phyloP scores from a whole-genome alignment of 768 basidiomycete species.

The Xerocomus brunneocitrinus region DNA sequence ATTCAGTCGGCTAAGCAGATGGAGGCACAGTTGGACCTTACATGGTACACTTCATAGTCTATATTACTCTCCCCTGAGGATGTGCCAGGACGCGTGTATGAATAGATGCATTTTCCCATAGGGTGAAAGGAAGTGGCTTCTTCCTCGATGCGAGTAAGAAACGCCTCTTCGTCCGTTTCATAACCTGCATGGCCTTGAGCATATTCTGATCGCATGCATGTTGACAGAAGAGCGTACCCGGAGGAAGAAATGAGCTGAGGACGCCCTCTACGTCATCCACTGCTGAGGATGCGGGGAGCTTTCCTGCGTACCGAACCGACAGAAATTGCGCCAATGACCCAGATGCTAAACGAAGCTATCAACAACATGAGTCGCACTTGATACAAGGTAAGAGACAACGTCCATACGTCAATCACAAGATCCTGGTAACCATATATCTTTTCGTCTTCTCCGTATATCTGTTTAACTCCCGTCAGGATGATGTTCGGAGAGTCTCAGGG shows the following conservation, averaged over 20 bases:
- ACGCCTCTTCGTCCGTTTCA: constrained; percentile 60
- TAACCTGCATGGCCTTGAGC: constrained; percentile 46
- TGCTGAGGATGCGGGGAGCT: constrained; percentile 58
- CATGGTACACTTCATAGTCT: constrained; percentile 90
- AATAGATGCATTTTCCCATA: constrained; percentile 66
- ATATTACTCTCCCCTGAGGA: constrained; percentile 52
- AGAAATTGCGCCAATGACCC: constrained; percentile 81
- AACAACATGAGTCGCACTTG: neutral
- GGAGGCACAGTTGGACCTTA: constrained; percentile 35
- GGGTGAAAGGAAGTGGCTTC: constrained; percentile 81
- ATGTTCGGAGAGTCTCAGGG: neutral
- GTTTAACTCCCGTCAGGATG: constrained; percentile 3
- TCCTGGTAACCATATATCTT: constrained; percentile 92
- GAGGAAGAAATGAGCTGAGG: constrained; percentile 71
- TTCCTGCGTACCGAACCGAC: constrained; percentile 59
- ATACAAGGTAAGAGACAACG: neutral
- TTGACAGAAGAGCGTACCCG: constrained; percentile 39
- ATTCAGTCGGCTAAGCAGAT: constrained; percentile 2
- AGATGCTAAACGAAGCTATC: constrained; percentile 79
- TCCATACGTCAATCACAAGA: constrained; percentile 73
- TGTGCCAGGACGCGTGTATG: constrained; percentile 60
- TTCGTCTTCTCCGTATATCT: constrained; percentile 97
- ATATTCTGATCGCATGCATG: neutral
- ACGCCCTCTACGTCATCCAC: constrained; percentile 85
- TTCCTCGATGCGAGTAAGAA: constrained; percentile 64